phyloP scores from a whole-genome alignment of 495 filamentous ascomycete genomes.

The Tuber magnatum region DNA sequence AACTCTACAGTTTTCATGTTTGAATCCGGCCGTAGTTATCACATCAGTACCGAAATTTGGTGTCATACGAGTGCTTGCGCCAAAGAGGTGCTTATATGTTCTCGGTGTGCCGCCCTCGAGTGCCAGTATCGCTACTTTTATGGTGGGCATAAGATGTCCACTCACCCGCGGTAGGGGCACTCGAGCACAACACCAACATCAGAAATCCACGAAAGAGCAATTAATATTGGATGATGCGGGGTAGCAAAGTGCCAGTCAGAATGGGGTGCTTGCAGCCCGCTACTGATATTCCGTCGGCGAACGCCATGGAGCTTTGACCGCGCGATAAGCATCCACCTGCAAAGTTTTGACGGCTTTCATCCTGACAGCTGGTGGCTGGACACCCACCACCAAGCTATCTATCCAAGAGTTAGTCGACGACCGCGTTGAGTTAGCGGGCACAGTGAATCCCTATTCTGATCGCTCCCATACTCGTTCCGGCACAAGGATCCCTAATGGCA shows the following conservation, averaged over 20 bases:
- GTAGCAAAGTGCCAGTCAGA: too few relatives aligned
- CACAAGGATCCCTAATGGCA: not conserved
- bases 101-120: not conserved
- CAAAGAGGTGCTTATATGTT: not conserved
- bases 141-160: not conserved
- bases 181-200: not conserved
- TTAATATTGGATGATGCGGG: not conserved
- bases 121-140: not conserved
- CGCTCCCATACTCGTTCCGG: not conserved
- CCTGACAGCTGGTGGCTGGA: not conserved
- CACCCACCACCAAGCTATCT: not conserved
- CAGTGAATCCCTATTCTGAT: not conserved
- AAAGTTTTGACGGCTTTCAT: not conserved
- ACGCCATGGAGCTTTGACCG: constrained; percentile 1
- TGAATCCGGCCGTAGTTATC: not conserved
- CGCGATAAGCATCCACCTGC: not conserved
- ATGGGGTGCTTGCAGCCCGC: not conserved
- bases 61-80: not conserved
- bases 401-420: not conserved
- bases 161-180: not conserved
- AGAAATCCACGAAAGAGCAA: not conserved
- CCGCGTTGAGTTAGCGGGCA: not conserved
- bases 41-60: not conserved
- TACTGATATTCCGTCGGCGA: not conserved
- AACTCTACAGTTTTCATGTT: not conserved